Percentiles rank a stretch among this genome's conserved stretches.
Evolutionary conservation across 148 eudicot species (phyloP).

Genomic region (Camellia granthamiana): DNA sequence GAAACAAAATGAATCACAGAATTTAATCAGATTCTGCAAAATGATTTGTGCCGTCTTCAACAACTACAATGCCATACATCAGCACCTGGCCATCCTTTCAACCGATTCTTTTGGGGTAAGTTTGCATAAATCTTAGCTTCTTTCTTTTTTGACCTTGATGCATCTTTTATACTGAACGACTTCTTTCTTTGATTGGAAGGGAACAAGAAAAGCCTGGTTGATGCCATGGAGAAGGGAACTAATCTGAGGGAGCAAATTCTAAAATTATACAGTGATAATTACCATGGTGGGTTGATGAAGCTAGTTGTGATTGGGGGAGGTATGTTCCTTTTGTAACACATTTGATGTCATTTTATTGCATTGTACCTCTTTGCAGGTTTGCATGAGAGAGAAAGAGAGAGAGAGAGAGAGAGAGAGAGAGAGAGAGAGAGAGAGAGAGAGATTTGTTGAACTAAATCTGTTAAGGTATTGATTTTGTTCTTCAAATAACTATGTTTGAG

Average conservation of each 20-base stretch:
- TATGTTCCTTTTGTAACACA: conserved; percentile 22
- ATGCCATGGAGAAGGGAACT: conserved; percentile 88
- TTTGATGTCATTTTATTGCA: neutral
- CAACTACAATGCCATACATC: conserved; percentile 94
- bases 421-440: too few relatives aligned
- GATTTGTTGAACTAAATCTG: neutral
- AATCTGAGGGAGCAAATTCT: conserved; percentile 73
- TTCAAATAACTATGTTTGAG: neutral
- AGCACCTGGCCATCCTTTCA: conserved; percentile 67
- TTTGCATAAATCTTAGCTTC: conserved; percentile 11
- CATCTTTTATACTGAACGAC: neutral
- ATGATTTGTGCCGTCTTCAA: conserved; percentile 90
- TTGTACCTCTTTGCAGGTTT: neutral
- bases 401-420: neutral
- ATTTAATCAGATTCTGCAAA: conserved; percentile 93
- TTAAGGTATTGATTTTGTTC: neutral
- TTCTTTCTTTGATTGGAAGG: conserved; percentile 40
- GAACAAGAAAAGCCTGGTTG: conserved; percentile 87
- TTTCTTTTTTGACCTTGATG: conserved; percentile 12
- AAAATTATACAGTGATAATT: conserved; percentile 66
- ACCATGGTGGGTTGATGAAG: conserved; percentile 76
- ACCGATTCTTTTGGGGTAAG: conserved; percentile 90
- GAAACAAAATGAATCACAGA: conserved; percentile 37
- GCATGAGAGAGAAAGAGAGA: too few relatives aligned
- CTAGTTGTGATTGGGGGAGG: conserved; percentile 95